These are phyloP conservation scores for Fusarium agapanthi DNA, from an alignment of 2,329 filamentous ascomycete genomes.

Conservation along the genomic window DNA sequence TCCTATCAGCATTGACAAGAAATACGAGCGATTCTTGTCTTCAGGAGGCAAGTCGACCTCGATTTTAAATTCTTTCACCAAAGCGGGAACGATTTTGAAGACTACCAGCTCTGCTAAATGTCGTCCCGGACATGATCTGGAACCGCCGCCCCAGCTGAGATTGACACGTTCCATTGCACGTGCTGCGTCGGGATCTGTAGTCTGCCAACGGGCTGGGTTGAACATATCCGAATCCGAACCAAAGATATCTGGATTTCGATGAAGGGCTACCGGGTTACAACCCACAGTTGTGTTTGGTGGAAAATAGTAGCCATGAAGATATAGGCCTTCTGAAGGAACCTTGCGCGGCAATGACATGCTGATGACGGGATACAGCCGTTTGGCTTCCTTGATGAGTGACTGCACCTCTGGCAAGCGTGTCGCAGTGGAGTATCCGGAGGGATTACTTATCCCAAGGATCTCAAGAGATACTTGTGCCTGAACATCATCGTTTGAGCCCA, in stretches of 20 bases:
- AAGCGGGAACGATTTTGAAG: constrained; percentile 52
- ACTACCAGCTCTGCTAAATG: constrained; percentile 62
- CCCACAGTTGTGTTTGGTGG: constrained; percentile 59
- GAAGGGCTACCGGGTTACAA: constrained; percentile 60
- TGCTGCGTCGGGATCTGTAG: constrained; percentile 35
- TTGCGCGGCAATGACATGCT: constrained; percentile 60
- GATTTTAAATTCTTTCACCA: constrained; percentile 57
- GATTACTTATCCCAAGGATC: constrained; percentile 31
- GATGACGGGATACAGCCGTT: constrained; percentile 60
- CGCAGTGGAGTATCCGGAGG: constrained; percentile 37
- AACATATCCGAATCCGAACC: constrained; percentile 56
- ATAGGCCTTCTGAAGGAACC: constrained; percentile 50
- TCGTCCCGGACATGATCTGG: constrained; percentile 59
- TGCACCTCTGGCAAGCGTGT: constrained; percentile 48
- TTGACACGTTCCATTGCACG: constrained; percentile 58
- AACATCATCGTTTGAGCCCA: constrained; percentile 51
- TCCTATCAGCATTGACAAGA: constrained; percentile 61
- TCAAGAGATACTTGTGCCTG: constrained; percentile 48
- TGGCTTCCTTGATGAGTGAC: constrained; percentile 60
- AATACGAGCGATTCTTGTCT: constrained; percentile 55
- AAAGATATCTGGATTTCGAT: constrained; percentile 59
- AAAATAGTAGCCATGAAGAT: constrained; percentile 51
- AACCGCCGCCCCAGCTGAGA: constrained; percentile 62
- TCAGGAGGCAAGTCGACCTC: constrained; percentile 51
- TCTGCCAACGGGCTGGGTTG: constrained; percentile 59